These are phyloP conservation scores for Aureobasidium sp. DNA, from an alignment of 2,329 filamentous ascomycete genomes.

Conservation along the genomic window DNA sequence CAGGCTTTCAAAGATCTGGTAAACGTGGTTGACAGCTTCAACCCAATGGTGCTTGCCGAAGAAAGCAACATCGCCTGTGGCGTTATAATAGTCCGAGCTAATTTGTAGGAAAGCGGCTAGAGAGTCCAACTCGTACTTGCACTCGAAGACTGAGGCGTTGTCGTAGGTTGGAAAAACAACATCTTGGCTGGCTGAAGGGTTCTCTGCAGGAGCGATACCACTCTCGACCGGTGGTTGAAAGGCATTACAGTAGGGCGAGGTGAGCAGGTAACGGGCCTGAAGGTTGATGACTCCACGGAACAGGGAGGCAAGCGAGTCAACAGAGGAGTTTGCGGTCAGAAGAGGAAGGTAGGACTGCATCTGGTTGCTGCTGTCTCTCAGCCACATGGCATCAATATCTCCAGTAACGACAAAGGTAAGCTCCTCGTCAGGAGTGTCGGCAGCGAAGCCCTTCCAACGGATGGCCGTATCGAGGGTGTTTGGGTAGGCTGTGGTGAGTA, in stretches of 20 bases:
- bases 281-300: slow-evolving; percentile 67
- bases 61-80: slow-evolving; percentile 41
- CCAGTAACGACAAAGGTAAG: slow-evolving; percentile 54
- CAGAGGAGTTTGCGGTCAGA: slow-evolving; percentile 47
- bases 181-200: slow-evolving; percentile 35
- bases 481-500: slow-evolving; percentile 43
- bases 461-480: slow-evolving; percentile 71
- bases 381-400: slow-evolving; percentile 46
- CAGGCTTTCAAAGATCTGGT: slow-evolving; percentile 26
- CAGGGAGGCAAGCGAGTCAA: slow-evolving; percentile 57
- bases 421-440: slow-evolving; percentile 55
- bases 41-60: slow-evolving; percentile 44
- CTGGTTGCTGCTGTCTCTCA: slow-evolving; percentile 56
- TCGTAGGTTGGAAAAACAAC: slow-evolving; percentile 38
- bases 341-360: slow-evolving; percentile 63
- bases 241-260: slow-evolving; percentile 49
- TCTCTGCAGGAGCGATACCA: slow-evolving; percentile 33
- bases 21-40: slow-evolving; percentile 39
- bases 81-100: slow-evolving; percentile 43
- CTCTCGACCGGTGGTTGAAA: slow-evolving; percentile 47
- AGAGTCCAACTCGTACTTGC: slow-evolving; percentile 49
- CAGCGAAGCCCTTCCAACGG: slow-evolving; percentile 57
- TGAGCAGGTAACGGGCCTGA: slow-evolving; percentile 60
- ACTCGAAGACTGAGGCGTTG: slow-evolving; percentile 43
- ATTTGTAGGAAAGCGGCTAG: slow-evolving; percentile 46